These are phyloP conservation scores for Exophiala sp. DNA, from an alignment of 2,329 filamentous ascomycete genomes.

Conservation along the genomic window DNA sequence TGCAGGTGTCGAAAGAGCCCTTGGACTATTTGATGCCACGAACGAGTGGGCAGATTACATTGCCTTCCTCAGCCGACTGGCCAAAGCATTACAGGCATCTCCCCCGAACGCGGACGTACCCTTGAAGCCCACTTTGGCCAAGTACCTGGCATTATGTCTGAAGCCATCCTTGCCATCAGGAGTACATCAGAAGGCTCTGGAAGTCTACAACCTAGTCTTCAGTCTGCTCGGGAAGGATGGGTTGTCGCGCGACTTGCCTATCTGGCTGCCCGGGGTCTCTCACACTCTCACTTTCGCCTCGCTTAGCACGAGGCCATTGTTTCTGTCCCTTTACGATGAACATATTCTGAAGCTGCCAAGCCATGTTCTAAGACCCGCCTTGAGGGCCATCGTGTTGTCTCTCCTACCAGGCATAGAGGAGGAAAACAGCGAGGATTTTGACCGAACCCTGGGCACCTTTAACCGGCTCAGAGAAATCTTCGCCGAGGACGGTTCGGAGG, in stretches of 20 bases:
- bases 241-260: slow-evolving; percentile 70
- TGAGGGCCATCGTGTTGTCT: slow-evolving; percentile 86
- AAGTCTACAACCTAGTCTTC: slow-evolving; percentile 89
- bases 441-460: slow-evolving; percentile 71
- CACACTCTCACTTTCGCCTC: slow-evolving; percentile 91
- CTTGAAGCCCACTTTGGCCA: slow-evolving; percentile 74
- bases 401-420: slow-evolving; percentile 88
- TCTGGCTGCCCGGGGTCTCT: slow-evolving; percentile 85
- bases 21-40: slow-evolving; percentile 84
- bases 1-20: slow-evolving; percentile 74
- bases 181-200: slow-evolving; percentile 93
- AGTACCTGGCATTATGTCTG: slow-evolving; percentile 88
- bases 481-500: slow-evolving; percentile 59
- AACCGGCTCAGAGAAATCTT: slow-evolving; percentile 69
- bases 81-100: slow-evolving; percentile 82
- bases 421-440: slow-evolving; percentile 95
- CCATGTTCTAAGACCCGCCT: slow-evolving; percentile 68
- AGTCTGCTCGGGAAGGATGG: slow-evolving; percentile 67
- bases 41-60: slow-evolving; percentile 99
- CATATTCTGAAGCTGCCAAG: slow-evolving; percentile 69
- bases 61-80: slow-evolving; percentile 81
- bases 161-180: slow-evolving; percentile 90
- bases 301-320: slow-evolving; percentile 77
- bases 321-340: slow-evolving; percentile 75
- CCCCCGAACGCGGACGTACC: slow-evolving; percentile 72